Percentiles rank a stretch among this genome's conserved stretches.
These are phyloP conservation scores for Monilinia laxa DNA, from an alignment of 2,329 filamentous ascomycete species.

Conservation along the genomic window DNA sequence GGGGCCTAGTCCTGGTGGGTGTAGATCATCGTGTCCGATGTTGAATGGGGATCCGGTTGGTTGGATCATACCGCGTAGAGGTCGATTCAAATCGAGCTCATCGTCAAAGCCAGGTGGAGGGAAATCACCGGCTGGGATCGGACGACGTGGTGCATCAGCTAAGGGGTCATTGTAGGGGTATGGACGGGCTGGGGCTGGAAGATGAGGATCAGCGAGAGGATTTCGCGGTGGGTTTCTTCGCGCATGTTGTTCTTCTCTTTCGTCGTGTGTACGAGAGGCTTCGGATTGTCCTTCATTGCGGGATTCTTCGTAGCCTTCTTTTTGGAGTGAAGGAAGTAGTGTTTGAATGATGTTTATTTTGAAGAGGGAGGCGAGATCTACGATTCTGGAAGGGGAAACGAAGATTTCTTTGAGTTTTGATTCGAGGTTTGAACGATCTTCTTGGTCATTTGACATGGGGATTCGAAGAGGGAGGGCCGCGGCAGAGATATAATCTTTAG, in stretches of 20 bases:
- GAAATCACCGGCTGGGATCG: constrained; percentile 70
- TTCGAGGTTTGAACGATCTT: constrained; percentile 52
- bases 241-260: constrained; percentile 46
- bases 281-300: constrained; percentile 34
- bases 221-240: constrained; percentile 45
- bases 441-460: constrained; percentile 46
- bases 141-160: constrained; percentile 58
- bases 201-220: constrained; percentile 40
- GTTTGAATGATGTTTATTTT: constrained; percentile 82
- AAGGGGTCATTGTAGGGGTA: constrained; percentile 69
- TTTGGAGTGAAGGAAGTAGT: constrained; percentile 72
- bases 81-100: constrained; percentile 78
- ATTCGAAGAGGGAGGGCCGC: constrained; percentile 57
- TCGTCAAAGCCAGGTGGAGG: constrained; percentile 91
- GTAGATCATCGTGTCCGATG: constrained; percentile 83
- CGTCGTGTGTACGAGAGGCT: constrained; percentile 44
- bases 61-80: constrained; percentile 51
- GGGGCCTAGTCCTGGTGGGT: constrained; percentile 82
- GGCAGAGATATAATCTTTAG: constrained; percentile 72
- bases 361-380: constrained; percentile 67
- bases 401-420: constrained; percentile 62
- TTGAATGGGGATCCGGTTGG: constrained; percentile 56
- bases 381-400: constrained; percentile 67
- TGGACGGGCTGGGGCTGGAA: constrained; percentile 62
- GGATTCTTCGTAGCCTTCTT: constrained; percentile 67